Conservation (phyloP, 352 stramenopile genomes). For the Pythium brassicae region DNA sequence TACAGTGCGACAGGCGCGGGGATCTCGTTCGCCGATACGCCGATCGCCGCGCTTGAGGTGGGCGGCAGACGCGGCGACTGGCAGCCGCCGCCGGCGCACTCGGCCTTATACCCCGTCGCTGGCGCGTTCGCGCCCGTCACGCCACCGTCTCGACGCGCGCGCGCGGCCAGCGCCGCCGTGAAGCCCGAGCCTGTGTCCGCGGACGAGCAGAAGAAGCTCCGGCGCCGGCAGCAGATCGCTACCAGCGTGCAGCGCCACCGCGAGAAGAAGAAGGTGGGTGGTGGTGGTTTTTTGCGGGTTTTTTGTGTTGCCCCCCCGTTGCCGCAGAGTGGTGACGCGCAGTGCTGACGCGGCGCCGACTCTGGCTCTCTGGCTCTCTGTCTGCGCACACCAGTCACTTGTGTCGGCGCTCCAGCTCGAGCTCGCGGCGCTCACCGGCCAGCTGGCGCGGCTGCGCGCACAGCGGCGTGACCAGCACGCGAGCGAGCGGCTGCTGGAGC, state of each 20-base stretch:
- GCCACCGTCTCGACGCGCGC: background rate
- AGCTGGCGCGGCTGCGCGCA: conserved; percentile 35
- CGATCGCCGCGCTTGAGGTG: background rate
- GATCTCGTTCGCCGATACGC: conserved; percentile 1
- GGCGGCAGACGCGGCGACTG: background rate
- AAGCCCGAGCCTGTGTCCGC: conserved; percentile 25
- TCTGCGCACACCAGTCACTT: conserved; percentile 19
- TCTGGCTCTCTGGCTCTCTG: background rate
- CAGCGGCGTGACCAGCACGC: conserved; percentile 35
- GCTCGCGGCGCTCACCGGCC: conserved; percentile 28
- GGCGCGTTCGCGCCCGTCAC: background rate
- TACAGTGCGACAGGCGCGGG: background rate
- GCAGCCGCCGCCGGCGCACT: too few species aligned
- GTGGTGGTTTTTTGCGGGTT: background rate
- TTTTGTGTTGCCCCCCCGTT: too few species aligned
- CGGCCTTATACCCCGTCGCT: too few species aligned
- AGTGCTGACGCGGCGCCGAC: background rate
- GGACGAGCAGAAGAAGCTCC: conserved; percentile 58
- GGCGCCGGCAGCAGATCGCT: conserved; percentile 54
- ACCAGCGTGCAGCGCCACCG: conserved; percentile 60
- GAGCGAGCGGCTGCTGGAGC: conserved; percentile 47
- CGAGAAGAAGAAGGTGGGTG: conserved; percentile 52
- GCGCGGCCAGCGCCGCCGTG: background rate
- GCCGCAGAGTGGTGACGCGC: too few species aligned
- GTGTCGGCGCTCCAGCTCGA: conserved; percentile 46